These are phyloP conservation scores for Cytospora leucostoma DNA, from an alignment of 2,329 filamentous ascomycete genomes.

Conservation along the genomic window DNA sequence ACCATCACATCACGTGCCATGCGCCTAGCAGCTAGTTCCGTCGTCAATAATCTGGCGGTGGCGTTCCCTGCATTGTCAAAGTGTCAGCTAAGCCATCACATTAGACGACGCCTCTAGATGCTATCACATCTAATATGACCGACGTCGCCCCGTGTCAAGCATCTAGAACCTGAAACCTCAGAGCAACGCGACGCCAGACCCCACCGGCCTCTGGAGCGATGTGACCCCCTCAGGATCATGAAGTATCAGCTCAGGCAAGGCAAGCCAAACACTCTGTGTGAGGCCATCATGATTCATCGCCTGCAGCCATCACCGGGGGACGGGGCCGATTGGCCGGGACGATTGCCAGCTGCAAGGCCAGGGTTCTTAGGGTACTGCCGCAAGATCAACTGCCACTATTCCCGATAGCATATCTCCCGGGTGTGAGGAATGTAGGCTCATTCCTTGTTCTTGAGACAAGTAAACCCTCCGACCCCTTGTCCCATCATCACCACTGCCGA, in stretches of 20 bases:
- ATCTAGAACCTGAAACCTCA: conserved; percentile 4
- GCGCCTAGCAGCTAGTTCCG: not conserved
- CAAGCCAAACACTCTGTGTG: not conserved
- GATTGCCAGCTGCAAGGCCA: not conserved
- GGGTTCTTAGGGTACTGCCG: not conserved
- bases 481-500: conserved; percentile 13
- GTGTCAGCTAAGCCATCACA: not conserved
- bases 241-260: conserved; percentile 12
- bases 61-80: conserved; percentile 1
- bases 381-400: not conserved
- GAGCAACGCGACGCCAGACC: conserved; percentile 9
- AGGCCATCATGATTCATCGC: conserved; percentile 11
- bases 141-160: conserved; percentile 17
- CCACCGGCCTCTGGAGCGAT: conserved; percentile 7
- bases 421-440: conserved; percentile 5
- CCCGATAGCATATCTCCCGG: conserved; percentile 6
- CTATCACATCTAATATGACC: conserved; percentile 4
- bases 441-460: conserved; percentile 15
- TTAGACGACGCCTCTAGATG: not conserved
- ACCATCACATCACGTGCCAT: not conserved
- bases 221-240: conserved; percentile 5
- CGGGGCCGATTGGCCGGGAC: not conserved
- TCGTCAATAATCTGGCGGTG: not conserved
- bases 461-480: conserved; percentile 11
- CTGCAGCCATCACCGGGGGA: conserved; percentile 7